Evolutionary conservation across 768 basidiomycete species (phyloP), one percentile per base, ranked within the genome.

Genomic region (Pisolithus albus): DNA sequence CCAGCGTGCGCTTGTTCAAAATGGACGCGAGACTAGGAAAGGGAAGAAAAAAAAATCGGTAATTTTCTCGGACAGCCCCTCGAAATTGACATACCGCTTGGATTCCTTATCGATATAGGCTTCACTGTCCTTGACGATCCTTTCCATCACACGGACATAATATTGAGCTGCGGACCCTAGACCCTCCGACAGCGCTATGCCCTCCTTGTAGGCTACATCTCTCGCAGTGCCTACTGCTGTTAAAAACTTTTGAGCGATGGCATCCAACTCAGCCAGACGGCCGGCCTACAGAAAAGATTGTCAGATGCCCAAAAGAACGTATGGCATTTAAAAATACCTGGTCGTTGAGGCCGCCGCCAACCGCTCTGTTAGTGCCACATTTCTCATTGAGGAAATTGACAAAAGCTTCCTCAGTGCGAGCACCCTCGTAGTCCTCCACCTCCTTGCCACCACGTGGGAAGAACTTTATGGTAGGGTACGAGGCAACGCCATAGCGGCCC

Each of bases 391-490:
- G 73, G 75, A 79, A 95, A 9, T 69, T 66, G 49, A 89, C 80
- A 57, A 98, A 83, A 30, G 82, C 92, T 16, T 75, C 76, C 63
- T 92, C 90, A 1, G 76, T 73, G 51, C 95, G 80, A 36, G 75
- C 82, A 21, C 80, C 81, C 10, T 82, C 74, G 66, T 97, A 99
- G 26, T 69, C 72, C 46, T 83, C 72, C 10, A 81, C 77, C 52
- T 79, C 76, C 61, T 82, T 82, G 59, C 75, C 74, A 56, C 76
- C 81, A 58, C 84, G 84, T 56, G 88, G 77, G 83, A 92, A 96
- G 76, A 94, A 94, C 68, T 92, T 94, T 75, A 99, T 82, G 18
- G 94, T 98, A 0, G 96, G 96, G 82, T 83, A 99, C 53, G 84
- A 81, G 18, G 67, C 61, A 51, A 99, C 79, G 5, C 75, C 87